Percentiles rank a stretch among this genome's conserved stretches.
These are phyloP conservation scores for Flammula alnicola DNA, from an alignment of 1,284 basidiomycete genomes.

Conservation along the genomic window DNA sequence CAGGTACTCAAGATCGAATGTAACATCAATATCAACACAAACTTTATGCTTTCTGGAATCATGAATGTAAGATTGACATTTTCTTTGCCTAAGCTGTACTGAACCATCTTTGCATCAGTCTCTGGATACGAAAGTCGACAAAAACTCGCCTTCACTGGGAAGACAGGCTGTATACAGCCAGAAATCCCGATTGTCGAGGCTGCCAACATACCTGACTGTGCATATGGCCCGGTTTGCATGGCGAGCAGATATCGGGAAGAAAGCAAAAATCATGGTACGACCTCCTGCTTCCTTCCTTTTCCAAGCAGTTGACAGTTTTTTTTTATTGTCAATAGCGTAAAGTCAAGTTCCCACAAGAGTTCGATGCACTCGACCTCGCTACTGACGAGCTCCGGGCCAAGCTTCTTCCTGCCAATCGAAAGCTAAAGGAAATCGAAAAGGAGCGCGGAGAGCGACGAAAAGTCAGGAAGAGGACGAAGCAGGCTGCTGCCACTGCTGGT, in stretches of 20 bases:
- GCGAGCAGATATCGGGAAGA: constrained; percentile 90
- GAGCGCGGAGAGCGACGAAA: constrained; percentile 86
- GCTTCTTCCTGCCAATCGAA: constrained; percentile 71
- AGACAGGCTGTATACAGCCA: constrained; percentile 88
- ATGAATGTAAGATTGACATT: constrained; percentile 59
- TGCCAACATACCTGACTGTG: constrained; percentile 86
- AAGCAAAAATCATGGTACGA: constrained; percentile 88
- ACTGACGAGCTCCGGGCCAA: constrained; percentile 81
- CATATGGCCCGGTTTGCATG: constrained; percentile 98
- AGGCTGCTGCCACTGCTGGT: constrained; percentile 30
- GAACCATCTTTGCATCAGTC: constrained; percentile 51
- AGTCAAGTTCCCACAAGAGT: constrained; percentile 91
- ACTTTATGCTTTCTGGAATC: constrained; percentile 90
- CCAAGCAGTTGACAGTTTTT: neutral
- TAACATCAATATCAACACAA: constrained; percentile 87
- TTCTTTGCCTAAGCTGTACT: neutral
- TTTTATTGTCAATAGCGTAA: constrained; percentile 62
- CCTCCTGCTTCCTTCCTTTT: neutral
- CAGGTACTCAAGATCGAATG: constrained; percentile 90
- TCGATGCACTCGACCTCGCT: constrained; percentile 85
- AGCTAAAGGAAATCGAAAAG: constrained; percentile 81
- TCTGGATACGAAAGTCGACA: constrained; percentile 86
- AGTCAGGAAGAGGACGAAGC: constrained; percentile 77
- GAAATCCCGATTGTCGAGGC: constrained; percentile 80
- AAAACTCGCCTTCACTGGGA: constrained; percentile 79